These are phyloP conservation scores for Thalassiosira exigua DNA, from an alignment of 352 stramenopile species.

Conservation along the genomic window DNA sequence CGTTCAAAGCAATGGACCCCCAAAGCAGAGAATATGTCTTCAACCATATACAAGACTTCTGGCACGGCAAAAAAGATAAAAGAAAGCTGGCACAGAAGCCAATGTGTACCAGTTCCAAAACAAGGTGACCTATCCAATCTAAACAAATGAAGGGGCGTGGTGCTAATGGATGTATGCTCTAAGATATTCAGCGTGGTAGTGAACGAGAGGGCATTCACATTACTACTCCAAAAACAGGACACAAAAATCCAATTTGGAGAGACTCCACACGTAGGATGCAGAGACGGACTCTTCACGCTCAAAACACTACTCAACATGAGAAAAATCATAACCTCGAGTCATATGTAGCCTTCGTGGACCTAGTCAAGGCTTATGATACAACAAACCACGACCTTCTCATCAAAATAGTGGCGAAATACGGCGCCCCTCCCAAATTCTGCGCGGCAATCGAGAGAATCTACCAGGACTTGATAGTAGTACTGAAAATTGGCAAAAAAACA, in stretches of 20 bases:
- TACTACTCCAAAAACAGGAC: constrained; percentile 24
- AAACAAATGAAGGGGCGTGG: constrained; percentile 12
- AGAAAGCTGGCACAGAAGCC: constrained; percentile 30
- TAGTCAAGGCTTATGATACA: constrained; percentile 63
- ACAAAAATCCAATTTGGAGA: constrained; percentile 43
- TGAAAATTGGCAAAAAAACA: constrained; percentile 30
- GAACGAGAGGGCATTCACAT: constrained; percentile 2
- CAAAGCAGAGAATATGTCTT: too few relatives aligned
- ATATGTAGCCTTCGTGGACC: constrained; percentile 39
- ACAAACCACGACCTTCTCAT: constrained; percentile 36
- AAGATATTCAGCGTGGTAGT: constrained; percentile 44
- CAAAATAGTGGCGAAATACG: constrained; percentile 12
- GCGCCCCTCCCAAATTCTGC: constrained; percentile 27
- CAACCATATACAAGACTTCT: constrained; percentile 11
- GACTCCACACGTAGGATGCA: constrained; percentile 17
- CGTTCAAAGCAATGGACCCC: constrained; percentile 31
- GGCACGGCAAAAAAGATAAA: constrained; percentile 13
- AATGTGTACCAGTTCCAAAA: constrained; percentile 29
- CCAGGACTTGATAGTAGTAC: constrained; percentile 9
- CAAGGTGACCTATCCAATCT: too few relatives aligned
- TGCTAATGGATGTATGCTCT: constrained; percentile 37
- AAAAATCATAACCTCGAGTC: constrained; percentile 31
- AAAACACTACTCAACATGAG: constrained; percentile 41
- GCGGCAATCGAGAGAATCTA: constrained; percentile 27
- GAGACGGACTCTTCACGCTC: constrained; percentile 43